Evolutionary conservation across 192 early-diverging fungal genomes (phyloP).

Genomic region (Backusella circina): DNA sequence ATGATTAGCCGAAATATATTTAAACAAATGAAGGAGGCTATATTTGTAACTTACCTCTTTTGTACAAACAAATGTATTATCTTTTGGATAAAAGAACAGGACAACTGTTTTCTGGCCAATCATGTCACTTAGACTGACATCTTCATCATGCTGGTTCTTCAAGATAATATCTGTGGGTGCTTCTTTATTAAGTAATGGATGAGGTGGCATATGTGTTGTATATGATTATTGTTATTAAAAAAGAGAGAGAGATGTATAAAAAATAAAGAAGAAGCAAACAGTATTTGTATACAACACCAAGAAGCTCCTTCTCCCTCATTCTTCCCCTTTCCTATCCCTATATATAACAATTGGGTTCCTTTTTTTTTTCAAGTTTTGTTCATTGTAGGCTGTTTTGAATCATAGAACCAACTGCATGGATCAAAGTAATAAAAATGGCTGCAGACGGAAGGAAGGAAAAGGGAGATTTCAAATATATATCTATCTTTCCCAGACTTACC

Average conservation of each 20-base stretch:
- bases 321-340: background rate
- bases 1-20: background rate
- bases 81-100: conserved; percentile 42
- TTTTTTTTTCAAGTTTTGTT: background rate
- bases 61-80: conserved; percentile 32
- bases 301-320: background rate
- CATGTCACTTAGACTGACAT: conserved; percentile 20
- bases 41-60: conserved; percentile 26
- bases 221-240: background rate
- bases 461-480: background rate
- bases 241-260: background rate
- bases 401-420: background rate
- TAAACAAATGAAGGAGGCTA: background rate
- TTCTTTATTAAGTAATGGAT: conserved; percentile 26
- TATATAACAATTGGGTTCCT: background rate
- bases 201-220: conserved; percentile 4
- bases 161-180: conserved; percentile 27
- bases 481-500: background rate
- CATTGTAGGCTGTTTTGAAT: background rate
- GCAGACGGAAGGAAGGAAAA: background rate
- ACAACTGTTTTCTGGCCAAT: conserved; percentile 26
- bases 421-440: background rate
- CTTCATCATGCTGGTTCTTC: conserved; percentile 32
- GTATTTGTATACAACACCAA: background rate
- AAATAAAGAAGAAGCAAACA: background rate